Evolutionary conservation across 176 grass and related monocot genomes (phyloP).

Genomic region (Oryza brachyantha): DNA sequence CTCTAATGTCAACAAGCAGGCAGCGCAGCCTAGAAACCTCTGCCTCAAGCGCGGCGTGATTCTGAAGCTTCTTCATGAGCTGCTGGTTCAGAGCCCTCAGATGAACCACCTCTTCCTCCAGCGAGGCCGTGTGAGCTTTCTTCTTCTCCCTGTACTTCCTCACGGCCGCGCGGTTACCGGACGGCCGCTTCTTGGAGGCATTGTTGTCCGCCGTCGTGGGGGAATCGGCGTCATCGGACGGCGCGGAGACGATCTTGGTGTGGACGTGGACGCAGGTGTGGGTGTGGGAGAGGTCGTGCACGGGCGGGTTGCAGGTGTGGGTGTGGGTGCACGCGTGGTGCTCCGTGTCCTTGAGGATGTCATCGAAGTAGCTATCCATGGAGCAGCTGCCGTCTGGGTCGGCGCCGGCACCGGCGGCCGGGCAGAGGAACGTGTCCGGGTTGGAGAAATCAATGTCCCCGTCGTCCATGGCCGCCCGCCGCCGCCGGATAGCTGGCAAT

Average conservation of each 20-base stretch:
- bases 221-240: slow-evolving; percentile 31
- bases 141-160: slow-evolving; percentile 80
- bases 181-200: slow-evolving; percentile 42
- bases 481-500: background rate
- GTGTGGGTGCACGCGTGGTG: slow-evolving; percentile 71
- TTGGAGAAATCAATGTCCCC: slow-evolving; percentile 67
- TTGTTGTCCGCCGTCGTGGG: slow-evolving; percentile 23
- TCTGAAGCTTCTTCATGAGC: slow-evolving; percentile 60
- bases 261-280: slow-evolving; percentile 80
- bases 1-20: slow-evolving; percentile 66
- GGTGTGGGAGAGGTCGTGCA: slow-evolving; percentile 52
- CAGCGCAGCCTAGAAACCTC: slow-evolving; percentile 61
- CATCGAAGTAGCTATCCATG: slow-evolving; percentile 73
- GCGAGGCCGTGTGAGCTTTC: slow-evolving; percentile 49
- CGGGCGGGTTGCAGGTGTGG: slow-evolving; percentile 77
- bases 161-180: slow-evolving; percentile 59
- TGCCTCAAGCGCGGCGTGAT: slow-evolving; percentile 48
- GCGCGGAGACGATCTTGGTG: slow-evolving; percentile 58
- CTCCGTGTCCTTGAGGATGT: slow-evolving; percentile 52
- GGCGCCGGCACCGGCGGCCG: background rate
- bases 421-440: slow-evolving; percentile 47
- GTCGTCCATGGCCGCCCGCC: slow-evolving; percentile 51
- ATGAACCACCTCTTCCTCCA: slow-evolving; percentile 57
- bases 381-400: slow-evolving; percentile 51
- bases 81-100: slow-evolving; percentile 54